Evolutionary conservation across 805 yeast species (phyloP).

Genomic region (Ogataea degrootiae): DNA sequence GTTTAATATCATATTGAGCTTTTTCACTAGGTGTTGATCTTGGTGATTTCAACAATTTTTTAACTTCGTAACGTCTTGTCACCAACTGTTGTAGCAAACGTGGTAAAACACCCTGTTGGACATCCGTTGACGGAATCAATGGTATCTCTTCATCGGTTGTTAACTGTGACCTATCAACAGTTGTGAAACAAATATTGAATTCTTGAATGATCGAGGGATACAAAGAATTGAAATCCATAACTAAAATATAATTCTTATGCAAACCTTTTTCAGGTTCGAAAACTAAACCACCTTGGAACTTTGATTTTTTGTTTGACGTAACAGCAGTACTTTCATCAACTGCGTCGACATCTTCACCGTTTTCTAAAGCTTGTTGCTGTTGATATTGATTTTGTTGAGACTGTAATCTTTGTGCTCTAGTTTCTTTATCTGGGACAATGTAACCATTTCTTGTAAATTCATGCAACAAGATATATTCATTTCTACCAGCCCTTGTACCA

Average conservation of each 20-base stretch:
- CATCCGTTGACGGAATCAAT: conserved; percentile 53
- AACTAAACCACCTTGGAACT: conserved; percentile 56
- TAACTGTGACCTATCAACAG: conserved; percentile 64
- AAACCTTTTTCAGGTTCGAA: conserved; percentile 96
- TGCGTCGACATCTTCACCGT: conserved; percentile 19
- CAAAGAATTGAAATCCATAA: conserved; percentile 97
- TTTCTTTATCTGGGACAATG: conserved; percentile 72
- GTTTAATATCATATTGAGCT: conserved; percentile 90
- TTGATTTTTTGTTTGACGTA: conserved; percentile 35
- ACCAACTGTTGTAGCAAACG: conserved; percentile 78
- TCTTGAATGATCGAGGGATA: conserved; percentile 98
- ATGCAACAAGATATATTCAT: conserved; percentile 87
- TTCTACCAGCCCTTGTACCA: conserved; percentile 95
- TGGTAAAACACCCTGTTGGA: conserved; percentile 79
- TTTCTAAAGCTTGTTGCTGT: conserved; percentile 8
- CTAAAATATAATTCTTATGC: conserved; percentile 81
- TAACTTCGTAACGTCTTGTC: conserved; percentile 88
- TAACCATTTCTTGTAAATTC: conserved; percentile 78
- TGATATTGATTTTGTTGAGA: conserved; percentile 7
- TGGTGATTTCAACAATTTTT: conserved; percentile 74
- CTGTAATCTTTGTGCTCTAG: conserved; percentile 32
- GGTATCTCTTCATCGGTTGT: conserved; percentile 59
- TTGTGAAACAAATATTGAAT: conserved; percentile 93
- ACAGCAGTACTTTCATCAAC: conserved; percentile 42
- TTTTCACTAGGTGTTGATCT: conserved; percentile 56